Evolutionary conservation across 192 early-diverging fungal species (phyloP).

Genomic region (Dispira simplex): DNA sequence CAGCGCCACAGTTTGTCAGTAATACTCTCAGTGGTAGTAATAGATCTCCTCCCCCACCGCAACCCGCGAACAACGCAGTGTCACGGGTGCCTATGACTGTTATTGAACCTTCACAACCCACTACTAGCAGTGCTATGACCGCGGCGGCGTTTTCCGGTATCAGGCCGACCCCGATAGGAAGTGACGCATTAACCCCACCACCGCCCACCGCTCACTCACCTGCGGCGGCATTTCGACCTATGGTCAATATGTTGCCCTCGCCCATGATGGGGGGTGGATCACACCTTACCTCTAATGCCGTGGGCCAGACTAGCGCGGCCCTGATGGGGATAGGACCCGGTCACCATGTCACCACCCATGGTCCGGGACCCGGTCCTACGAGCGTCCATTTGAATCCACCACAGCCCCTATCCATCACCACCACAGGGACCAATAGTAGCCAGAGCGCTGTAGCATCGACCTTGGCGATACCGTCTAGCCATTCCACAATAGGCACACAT

Average conservation of each 20-base stretch:
- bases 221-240: not conserved
- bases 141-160: not conserved
- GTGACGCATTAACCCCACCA: not conserved
- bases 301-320: slow-evolving; percentile 12
- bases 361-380: no score
- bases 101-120: not conserved
- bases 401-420: no score
- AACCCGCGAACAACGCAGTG: not conserved
- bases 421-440: no score
- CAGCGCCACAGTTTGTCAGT: not conserved
- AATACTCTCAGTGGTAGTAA: not conserved
- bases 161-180: not conserved
- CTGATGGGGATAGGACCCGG: slow-evolving; percentile 16
- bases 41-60: not conserved
- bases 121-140: not conserved
- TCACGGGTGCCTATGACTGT: not conserved
- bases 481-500: no score
- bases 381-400: no score
- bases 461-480: no score
- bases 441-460: no score
- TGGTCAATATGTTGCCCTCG: not conserved
- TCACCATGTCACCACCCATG: not conserved
- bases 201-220: slow-evolving; percentile 3
- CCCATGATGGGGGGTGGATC: no score
- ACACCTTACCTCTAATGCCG: not conserved